Evolutionary conservation across 2,329 filamentous ascomycete species (phyloP), one percentile per base, ranked within the genome.

Genomic region (Diplodia corticola): DNA sequence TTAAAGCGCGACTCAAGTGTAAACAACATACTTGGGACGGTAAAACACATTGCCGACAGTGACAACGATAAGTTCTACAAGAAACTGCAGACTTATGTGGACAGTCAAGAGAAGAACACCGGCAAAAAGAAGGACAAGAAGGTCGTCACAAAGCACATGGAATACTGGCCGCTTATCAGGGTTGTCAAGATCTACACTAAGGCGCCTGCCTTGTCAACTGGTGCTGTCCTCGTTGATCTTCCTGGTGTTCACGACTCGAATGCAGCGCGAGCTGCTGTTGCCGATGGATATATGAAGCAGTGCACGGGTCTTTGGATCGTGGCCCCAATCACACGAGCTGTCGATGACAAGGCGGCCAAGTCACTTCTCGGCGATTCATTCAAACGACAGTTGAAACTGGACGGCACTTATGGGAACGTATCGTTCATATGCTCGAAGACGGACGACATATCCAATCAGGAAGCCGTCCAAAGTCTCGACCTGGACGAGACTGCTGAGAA

Each of bases 371-470:
- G 85, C 0, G 79, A 85, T 20, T 80, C 81, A 0, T 88, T 88
- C 76, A 86, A 84, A 70, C 78, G 83, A 0, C 87, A 89, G 69
- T 75, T 89, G 3, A 84, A 87, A 66, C 85, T 85, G 70, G 87
- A 89, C 67, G 83, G 84, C 1, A 80, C 78, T 0, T 85, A 85
- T 64, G 80, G 77, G 6, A 79, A 77, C 1, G 78, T 88, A 2
- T 87, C 85, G 0, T 89, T 89, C 67, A 85, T 89, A 15, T 89
- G 86, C 70, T 84, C 81, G 17, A 89, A 89, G 71, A 87, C 85
- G 0, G 88, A 89, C 71, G 85, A 89, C 50, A 86, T 89, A 9
- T 82, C 78, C 7, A 74, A 82, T 4, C 79, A 74, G 0, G 81
- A 85, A 65, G 81, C 80, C 4, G 72, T 75, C 4, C 74, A 79